Base-by-base conservation (phyloP, 2,329 filamentous ascomycete species). In the Colletotrichum sp. region DNA sequence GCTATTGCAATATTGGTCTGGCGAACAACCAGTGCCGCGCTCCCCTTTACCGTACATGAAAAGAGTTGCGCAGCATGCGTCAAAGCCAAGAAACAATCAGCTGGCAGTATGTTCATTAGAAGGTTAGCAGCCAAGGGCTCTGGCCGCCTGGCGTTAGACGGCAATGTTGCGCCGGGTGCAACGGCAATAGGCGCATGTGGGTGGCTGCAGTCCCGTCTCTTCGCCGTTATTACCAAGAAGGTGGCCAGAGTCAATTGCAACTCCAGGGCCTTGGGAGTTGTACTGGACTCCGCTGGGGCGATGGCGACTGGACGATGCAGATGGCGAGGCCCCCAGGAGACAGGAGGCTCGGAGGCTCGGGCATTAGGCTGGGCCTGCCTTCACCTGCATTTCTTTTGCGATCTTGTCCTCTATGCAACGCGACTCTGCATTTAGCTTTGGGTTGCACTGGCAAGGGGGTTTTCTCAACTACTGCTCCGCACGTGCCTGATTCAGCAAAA, bases 401-500 rank as follows among this genome's bases (percentile, higher is more conserved):
- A 28, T 52, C 15, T 13, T 30, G 25, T 48, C 30, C 18, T 43
- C 6, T 65, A 74, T 76, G 70, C 70, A 76, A 60, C 48, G 64
- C 43, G 55, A 65, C 64, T 30, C 56, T 58, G 58, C 65, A 65
- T 48, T 73, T n/a, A 67, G 55, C 32, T 36, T 64, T 69, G 30
- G 58, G 74, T 69, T 52, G 32, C 65, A 75, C 55, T 34, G 55
- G 27, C 30, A 67, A 72, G 69, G 69, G 7, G 27, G 30, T 55
- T 28, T 55, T 36, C 55, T 48, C 73, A 28, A 67, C 22, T 27
- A 58, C 61, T 64, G 34, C 70, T 65, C 64, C 13, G 58, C 73
- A 73, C 70, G 70, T 73, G 73, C 70, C 48, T 68, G 64, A 36
- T 64, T 73, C 70, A 65, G 56, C 43, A 48, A 25, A 55, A 32